Conservation (phyloP, 2,329 filamentous ascomycete species). For the Mariannaea sp. region DNA sequence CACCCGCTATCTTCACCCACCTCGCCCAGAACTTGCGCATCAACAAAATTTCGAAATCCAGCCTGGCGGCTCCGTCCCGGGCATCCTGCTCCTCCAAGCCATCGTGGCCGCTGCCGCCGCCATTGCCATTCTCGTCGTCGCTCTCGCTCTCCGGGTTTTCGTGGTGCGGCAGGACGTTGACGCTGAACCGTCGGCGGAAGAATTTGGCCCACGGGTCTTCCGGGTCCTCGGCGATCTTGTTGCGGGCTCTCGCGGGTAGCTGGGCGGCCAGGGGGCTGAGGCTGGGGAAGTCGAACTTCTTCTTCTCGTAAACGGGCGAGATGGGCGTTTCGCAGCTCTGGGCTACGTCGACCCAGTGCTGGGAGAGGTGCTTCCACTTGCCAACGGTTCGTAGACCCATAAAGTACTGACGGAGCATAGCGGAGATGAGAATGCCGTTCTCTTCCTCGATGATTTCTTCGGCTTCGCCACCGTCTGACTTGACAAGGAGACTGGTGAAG, state of each 20-base stretch:
- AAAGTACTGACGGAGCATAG: slow-evolving; percentile 89
- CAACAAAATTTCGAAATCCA: slow-evolving; percentile 64
- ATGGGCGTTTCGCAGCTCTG: slow-evolving; percentile 60
- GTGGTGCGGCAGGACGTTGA: slow-evolving; percentile 41
- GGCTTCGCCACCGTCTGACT: slow-evolving; percentile 74
- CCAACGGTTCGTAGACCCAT: slow-evolving; percentile 82
- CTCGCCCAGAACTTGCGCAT: slow-evolving; percentile 72
- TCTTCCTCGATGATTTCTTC: slow-evolving; percentile 85
- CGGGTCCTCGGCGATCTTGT: slow-evolving; percentile 26
- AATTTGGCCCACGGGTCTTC: slow-evolving; percentile 45
- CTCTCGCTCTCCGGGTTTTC: slow-evolving; percentile 51
- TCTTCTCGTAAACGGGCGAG: slow-evolving; percentile 40
- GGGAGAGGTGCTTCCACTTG: slow-evolving; percentile 75
- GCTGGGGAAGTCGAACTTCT: slow-evolving; percentile 25
- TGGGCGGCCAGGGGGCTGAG: slow-evolving; percentile 31
- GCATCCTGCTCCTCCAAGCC: slow-evolving; percentile 39
- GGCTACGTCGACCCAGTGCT: slow-evolving; percentile 71
- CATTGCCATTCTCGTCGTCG: slow-evolving; percentile 39
- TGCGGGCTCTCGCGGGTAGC: slow-evolving; percentile 28
- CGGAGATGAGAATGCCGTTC: slow-evolving; percentile 83
- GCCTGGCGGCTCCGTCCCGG: slow-evolving; percentile 45
- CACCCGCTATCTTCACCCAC: slow-evolving; percentile 72
- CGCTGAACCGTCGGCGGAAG: slow-evolving; percentile 42
- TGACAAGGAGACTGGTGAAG: slow-evolving; percentile 74
- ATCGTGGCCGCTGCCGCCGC: slow-evolving; percentile 49